Base-by-base conservation (phyloP, 331 rosid species). In the Prunus yedoensis region DNA sequence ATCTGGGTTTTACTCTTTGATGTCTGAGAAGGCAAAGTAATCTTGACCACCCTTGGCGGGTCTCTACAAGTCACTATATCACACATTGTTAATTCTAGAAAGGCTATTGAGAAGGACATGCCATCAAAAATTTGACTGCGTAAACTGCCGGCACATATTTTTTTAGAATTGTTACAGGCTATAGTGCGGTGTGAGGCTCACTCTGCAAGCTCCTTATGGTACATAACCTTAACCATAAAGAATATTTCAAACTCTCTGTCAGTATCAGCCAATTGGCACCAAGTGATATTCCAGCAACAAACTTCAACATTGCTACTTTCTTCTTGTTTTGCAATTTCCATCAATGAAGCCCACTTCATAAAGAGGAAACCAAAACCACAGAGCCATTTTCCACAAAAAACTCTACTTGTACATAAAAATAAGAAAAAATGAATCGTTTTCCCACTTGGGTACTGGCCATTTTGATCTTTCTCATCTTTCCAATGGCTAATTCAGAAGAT, bases 61-160 rank as follows among this genome's bases (percentile, higher is more conserved):
- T 14, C 66, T 27, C 1, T 27, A 60, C 10, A 28, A 27, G 43
- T 30, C 8, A 30, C 14, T 32, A 32, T 63, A 63, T 8, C 47
- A 53, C 6, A 30, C 38, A 70, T 3, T 2, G 11, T 49, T 3
- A 68, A 51, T 49, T 51, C 57, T 53, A 67, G 66, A 52, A 58
- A 79, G 13, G 10, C 62, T 25, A 28, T 54, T 66, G 78, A 81
- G 79, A 68, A 65, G 60, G 79, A 75, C 73, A 64, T 17, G 18
- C 14, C 57, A 46, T 17, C 4, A 38, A 45, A 11, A 30, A n/a
- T 18, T 52, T 81, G 76, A 77, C 88, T 35, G 16, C 73, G 83
- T 87, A 86, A 82, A 66, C 61, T 41, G 93, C 96, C 93, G 91
- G 90, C 90, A 35, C 9, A 62, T 45, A 67, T 56, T 16, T 75